Percentiles rank a stretch among this genome's conserved stretches.
Conservation (phyloP, 345 rosid species). For the Excoecaria cochinchinensis region DNA sequence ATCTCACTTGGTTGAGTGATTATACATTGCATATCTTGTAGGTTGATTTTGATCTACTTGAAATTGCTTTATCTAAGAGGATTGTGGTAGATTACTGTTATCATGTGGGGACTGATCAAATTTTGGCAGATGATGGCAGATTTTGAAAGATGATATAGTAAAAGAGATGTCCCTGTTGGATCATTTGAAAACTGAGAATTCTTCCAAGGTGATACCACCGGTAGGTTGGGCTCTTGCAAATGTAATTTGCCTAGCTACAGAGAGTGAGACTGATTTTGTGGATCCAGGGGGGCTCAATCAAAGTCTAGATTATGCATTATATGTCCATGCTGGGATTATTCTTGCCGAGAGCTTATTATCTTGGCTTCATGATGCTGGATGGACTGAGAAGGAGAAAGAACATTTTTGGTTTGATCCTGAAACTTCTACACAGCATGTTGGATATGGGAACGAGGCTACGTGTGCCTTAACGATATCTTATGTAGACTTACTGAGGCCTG, state of each 20-base stretch:
- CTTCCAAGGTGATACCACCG: constrained; percentile 54
- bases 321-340: constrained; percentile 55
- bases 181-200: constrained; percentile 35
- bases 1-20: background rate
- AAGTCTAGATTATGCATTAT: constrained; percentile 52
- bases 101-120: constrained; percentile 68
- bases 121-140: constrained; percentile 95
- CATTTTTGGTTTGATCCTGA: constrained; percentile 43
- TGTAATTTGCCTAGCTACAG: constrained; percentile 60
- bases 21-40: too few species aligned
- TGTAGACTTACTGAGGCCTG: constrained; percentile 63
- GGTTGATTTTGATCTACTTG: background rate
- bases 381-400: constrained; percentile 40
- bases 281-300: constrained; percentile 47
- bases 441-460: constrained; percentile 28
- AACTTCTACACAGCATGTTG: constrained; percentile 30
- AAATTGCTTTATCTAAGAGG: background rate
- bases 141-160: constrained; percentile 51
- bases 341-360: constrained; percentile 68
- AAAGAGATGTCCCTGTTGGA: constrained; percentile 51
- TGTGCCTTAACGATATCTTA: constrained; percentile 45
- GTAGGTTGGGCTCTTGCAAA: constrained; percentile 92
- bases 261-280: constrained; percentile 60
- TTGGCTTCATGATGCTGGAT: constrained; percentile 49
- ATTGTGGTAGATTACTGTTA: background rate